Evolutionary conservation across 2,329 filamentous ascomycete genomes (phyloP).

Genomic region (Fusarium pininemorale): DNA sequence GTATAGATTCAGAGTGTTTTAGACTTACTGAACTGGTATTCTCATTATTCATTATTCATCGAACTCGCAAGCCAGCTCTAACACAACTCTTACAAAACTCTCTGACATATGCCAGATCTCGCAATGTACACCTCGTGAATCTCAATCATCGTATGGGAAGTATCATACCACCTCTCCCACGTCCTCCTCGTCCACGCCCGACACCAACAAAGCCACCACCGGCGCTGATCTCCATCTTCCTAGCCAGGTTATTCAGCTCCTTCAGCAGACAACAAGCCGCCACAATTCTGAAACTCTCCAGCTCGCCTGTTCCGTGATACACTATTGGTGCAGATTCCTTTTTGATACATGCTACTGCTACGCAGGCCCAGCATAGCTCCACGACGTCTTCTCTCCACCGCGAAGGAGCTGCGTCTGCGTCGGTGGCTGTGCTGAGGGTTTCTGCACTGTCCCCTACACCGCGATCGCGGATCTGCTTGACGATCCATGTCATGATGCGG

Average conservation of each 20-base stretch:
- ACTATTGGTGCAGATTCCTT: neutral
- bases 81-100: neutral
- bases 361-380: slow-evolving; percentile 49
- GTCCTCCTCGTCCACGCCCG: slow-evolving; percentile 19
- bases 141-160: slow-evolving; percentile 31
- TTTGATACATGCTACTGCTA: slow-evolving; percentile 42
- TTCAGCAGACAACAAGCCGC: slow-evolving; percentile 49
- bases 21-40: too few relatives aligned
- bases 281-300: slow-evolving; percentile 51
- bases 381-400: slow-evolving; percentile 41
- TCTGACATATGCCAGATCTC: too few relatives aligned
- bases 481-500: slow-evolving; percentile 54
- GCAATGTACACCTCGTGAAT: neutral
- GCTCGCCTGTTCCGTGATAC: slow-evolving; percentile 27
- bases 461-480: slow-evolving; percentile 45
- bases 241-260: slow-evolving; percentile 32
- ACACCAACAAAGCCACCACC: slow-evolving; percentile 42
- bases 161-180: slow-evolving; percentile 18
- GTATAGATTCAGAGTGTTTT: too few relatives aligned
- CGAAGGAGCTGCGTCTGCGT: neutral
- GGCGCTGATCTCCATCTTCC: slow-evolving; percentile 12
- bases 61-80: neutral
- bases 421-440: slow-evolving; percentile 15
- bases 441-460: slow-evolving; percentile 20
- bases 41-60: neutral